Evolutionary conservation across 2,329 filamentous ascomycete species (phyloP), one percentile per base, ranked within the genome.

Genomic region (Botrytis medusae): DNA sequence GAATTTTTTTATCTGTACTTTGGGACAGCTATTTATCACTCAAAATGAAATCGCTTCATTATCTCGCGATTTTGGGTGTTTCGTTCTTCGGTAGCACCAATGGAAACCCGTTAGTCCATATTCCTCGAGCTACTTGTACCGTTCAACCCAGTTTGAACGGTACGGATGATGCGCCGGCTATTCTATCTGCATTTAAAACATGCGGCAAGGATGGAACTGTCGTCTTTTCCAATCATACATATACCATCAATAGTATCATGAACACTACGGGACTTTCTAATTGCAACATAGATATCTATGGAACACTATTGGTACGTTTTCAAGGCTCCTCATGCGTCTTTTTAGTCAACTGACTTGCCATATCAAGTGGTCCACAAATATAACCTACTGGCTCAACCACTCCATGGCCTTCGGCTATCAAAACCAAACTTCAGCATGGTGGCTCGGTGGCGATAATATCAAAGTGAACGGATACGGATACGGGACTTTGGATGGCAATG

Each of bases 401-500:
- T 64, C 59, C 61, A 51, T 72, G 44, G 59, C 69, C 0, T 82
- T 88, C 25, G 85, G 84, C 7, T 88, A 86, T 77, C 87, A 89
- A 78, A 87, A 89, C 75, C 86, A 88, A 75, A 85, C 84, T n/a
- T 86, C 86, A 0, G 86, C 86, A 1, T 88, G 86, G 85, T 81
- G 85, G 72, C 84, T 89, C 75, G 87, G 87, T 29, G 88, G 88
- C 10, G 80, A 86, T 25, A 83, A 85, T 40, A 81, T 91, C 37
- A 79, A 81, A 9, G 83, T 87, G 72, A 81, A 86, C 42, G 87
- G 87, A n/a, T 80, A 85, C 75, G 85, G 85, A 29, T 79, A 80
- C 32, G 88, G 88, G 5, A 88, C 85, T 6, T 80, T 90, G 29
- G 84, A 90, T 77, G 88, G 88, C 20, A 90, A 90, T 76, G 88